Evolutionary conservation across 192 early-diverging fungal species (phyloP).

Genomic region (Podila horticola): DNA sequence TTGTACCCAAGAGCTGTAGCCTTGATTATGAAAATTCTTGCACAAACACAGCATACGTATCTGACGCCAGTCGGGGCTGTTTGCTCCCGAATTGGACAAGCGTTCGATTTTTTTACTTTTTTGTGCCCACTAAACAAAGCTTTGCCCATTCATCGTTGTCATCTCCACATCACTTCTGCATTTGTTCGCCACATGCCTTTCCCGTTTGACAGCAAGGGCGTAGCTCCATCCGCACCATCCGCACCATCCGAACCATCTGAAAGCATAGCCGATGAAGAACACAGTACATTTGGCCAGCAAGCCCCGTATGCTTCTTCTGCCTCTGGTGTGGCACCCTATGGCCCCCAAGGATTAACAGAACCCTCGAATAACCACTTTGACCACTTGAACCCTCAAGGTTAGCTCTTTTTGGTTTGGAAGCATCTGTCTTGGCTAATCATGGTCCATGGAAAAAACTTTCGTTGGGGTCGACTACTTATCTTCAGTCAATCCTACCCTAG

Average conservation of each 20-base stretch:
- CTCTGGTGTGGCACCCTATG: not conserved
- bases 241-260: not conserved
- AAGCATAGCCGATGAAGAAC: slow-evolving; percentile 2
- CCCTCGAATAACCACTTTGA: not conserved
- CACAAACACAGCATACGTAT: no score
- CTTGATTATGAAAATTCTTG: no score
- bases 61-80: no score
- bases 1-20: no score
- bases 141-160: not conserved
- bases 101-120: not conserved
- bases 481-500: no score
- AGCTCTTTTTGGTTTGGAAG: no score
- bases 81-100: no score
- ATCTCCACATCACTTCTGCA: not conserved
- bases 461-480: no score
- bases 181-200: slow-evolving; percentile 15
- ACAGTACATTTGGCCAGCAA: slow-evolving; percentile 9
- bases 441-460: no score
- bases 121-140: not conserved
- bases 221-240: not conserved
- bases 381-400: not conserved
- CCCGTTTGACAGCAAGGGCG: slow-evolving; percentile 5
- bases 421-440: no score
- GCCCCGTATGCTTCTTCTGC: slow-evolving; percentile 11
- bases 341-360: not conserved